Conservation (phyloP, 2,329 filamentous ascomycete species). For the Exserohilum rostratum region DNA sequence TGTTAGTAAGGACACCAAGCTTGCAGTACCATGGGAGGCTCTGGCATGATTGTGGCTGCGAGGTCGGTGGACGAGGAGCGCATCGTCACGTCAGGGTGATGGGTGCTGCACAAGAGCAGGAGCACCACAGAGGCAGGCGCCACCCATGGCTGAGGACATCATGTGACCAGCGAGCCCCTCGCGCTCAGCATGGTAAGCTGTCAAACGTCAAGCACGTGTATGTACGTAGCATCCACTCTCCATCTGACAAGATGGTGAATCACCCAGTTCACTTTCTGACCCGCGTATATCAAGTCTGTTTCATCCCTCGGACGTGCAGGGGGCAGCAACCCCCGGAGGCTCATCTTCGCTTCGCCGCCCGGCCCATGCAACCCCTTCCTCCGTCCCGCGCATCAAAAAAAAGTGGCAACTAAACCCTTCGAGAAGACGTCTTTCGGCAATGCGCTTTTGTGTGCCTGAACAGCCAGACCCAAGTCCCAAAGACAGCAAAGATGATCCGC, state of each 20-base stretch:
- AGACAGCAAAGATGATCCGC: slow-evolving; percentile 3
- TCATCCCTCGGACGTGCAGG: background rate
- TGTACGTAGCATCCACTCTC: background rate
- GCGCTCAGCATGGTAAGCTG: background rate
- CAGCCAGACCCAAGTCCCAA: background rate
- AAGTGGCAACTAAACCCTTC: slow-evolving; percentile 8
- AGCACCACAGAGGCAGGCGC: background rate
- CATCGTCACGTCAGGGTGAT: background rate
- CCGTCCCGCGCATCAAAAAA: background rate
- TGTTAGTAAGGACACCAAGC: background rate
- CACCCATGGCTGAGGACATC: background rate
- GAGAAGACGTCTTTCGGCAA: background rate
- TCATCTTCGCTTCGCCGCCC: slow-evolving; percentile 3
- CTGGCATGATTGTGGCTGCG: background rate
- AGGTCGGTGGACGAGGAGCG: background rate
- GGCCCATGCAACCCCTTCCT: background rate
- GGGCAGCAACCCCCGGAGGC: background rate
- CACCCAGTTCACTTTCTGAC: background rate
- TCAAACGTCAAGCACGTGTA: background rate
- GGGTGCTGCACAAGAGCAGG: too few species aligned
- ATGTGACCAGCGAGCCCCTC: background rate
- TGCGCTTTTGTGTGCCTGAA: background rate
- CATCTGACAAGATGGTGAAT: background rate
- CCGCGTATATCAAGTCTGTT: slow-evolving; percentile 3
- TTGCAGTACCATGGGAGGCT: background rate